These are phyloP conservation scores for Cercospora zeina DNA, from an alignment of 2,329 filamentous ascomycete genomes.

Conservation along the genomic window DNA sequence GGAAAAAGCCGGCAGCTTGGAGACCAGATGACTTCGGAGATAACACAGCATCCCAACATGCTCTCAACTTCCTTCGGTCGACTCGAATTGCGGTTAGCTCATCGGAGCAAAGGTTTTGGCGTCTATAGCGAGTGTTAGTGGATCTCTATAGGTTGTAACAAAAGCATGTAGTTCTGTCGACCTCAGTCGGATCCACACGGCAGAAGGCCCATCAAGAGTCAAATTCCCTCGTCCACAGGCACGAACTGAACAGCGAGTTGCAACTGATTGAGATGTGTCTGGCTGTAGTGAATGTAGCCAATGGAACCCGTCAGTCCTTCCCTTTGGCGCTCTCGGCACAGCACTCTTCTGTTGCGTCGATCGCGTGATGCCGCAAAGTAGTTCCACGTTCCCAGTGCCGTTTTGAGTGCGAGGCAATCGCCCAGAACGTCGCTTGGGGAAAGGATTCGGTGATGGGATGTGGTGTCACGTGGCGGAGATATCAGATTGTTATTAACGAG, in stretches of 20 bases:
- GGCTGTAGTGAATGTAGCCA: not conserved
- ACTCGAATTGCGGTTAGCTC: no score
- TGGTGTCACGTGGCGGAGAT: not conserved
- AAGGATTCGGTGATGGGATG: not conserved
- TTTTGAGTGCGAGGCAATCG: not conserved
- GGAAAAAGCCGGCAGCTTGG: no score
- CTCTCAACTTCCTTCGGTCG: no score
- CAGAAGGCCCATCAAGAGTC: not conserved
- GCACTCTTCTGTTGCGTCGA: not conserved
- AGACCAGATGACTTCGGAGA: no score
- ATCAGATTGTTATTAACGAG: not conserved
- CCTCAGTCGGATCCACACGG: no score
- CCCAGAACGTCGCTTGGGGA: not conserved
- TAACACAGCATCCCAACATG: no score
- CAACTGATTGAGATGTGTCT: not conserved
- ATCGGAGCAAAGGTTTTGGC: no score
- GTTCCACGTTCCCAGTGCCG: not conserved
- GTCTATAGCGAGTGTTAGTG: no score
- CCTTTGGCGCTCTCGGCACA: not conserved
- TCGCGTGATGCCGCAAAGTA: not conserved
- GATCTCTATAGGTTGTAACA: no score
- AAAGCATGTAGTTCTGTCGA: no score
- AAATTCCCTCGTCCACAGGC: not conserved
- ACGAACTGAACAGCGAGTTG: no score
- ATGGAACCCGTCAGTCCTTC: not conserved